phyloP scores from a whole-genome alignment of 305 asterid genomes.

The Fraxinus ornus region DNA sequence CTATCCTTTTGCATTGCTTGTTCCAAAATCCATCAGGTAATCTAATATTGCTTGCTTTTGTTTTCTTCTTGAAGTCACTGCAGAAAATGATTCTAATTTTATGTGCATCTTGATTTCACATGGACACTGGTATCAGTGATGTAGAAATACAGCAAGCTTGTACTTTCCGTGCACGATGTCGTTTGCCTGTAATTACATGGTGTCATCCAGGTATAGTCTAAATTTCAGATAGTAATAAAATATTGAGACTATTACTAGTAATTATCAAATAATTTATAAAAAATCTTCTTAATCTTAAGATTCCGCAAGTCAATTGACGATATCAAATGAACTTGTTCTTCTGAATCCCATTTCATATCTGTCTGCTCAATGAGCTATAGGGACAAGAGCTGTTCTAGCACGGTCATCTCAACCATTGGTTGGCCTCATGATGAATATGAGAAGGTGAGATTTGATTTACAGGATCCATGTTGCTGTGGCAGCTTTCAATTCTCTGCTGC shows the following conservation, averaged over 20 bases:
- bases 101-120: constrained; percentile 31
- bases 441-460: constrained; percentile 58
- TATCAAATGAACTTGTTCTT: constrained; percentile 20
- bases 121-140: constrained; percentile 55
- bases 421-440: constrained; percentile 98
- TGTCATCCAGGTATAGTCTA: constrained; percentile 69
- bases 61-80: constrained; percentile 23
- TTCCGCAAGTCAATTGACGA: background rate
- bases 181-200: constrained; percentile 95
- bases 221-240: background rate
- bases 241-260: background rate
- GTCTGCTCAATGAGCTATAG: constrained; percentile 48
- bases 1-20: constrained; percentile 92
- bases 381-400: constrained; percentile 93
- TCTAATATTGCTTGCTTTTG: constrained; percentile 18
- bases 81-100: constrained; percentile 20
- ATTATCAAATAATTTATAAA: background rate
- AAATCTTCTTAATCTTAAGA: background rate
- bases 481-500: constrained; percentile 11
- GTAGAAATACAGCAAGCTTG: constrained; percentile 84
- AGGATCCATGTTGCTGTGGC: constrained; percentile 15
- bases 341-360: constrained; percentile 24
- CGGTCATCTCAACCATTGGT: constrained; percentile 97
- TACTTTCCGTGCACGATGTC: constrained; percentile 80
- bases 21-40: constrained; percentile 84